These are phyloP conservation scores for Septoria linicola DNA, from an alignment of 2,329 filamentous ascomycete species.

Conservation along the genomic window DNA sequence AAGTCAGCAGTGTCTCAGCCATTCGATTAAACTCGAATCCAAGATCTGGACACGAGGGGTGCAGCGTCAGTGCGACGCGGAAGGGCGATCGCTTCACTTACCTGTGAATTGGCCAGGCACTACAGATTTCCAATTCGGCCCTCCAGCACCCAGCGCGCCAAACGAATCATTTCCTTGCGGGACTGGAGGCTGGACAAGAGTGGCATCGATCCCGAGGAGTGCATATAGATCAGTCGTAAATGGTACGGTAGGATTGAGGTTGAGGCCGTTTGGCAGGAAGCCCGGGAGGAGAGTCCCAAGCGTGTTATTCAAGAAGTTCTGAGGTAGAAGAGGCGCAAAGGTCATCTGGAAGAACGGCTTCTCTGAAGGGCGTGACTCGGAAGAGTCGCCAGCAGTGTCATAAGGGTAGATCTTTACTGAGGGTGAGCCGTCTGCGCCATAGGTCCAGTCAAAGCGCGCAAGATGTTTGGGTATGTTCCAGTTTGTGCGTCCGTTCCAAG, in stretches of 20 bases:
- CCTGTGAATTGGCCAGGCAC: slow-evolving; percentile 19
- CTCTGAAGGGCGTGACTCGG: slow-evolving; percentile 7
- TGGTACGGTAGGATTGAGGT: slow-evolving; percentile 18
- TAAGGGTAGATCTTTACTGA: slow-evolving; percentile 25
- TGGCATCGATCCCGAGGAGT: slow-evolving; percentile 21
- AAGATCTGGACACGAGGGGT: too few species aligned
- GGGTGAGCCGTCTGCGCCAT: slow-evolving; percentile 13
- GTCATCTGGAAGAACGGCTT: slow-evolving; percentile 27
- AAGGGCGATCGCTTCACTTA: too few species aligned
- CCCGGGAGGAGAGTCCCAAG: slow-evolving; percentile 13
- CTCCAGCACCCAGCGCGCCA: slow-evolving; percentile 17
- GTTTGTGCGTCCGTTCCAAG: slow-evolving; percentile 16
- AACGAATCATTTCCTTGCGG: slow-evolving; percentile 17
- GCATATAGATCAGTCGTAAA: slow-evolving; percentile 22
- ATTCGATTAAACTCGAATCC: too few species aligned
- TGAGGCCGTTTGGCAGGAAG: not conserved
- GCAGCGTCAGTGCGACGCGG: too few species aligned
- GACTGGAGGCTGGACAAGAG: slow-evolving; percentile 22
- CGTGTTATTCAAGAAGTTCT: slow-evolving; percentile 15
- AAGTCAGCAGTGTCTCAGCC: too few species aligned
- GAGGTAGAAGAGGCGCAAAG: slow-evolving; percentile 17
- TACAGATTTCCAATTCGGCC: slow-evolving; percentile 12
- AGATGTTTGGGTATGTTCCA: slow-evolving; percentile 31
- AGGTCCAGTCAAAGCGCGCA: slow-evolving; percentile 27
- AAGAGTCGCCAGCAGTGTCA: slow-evolving; percentile 14